Evolutionary conservation across 306 rosid genomes (phyloP).

Genomic region (Vigna angularis): DNA sequence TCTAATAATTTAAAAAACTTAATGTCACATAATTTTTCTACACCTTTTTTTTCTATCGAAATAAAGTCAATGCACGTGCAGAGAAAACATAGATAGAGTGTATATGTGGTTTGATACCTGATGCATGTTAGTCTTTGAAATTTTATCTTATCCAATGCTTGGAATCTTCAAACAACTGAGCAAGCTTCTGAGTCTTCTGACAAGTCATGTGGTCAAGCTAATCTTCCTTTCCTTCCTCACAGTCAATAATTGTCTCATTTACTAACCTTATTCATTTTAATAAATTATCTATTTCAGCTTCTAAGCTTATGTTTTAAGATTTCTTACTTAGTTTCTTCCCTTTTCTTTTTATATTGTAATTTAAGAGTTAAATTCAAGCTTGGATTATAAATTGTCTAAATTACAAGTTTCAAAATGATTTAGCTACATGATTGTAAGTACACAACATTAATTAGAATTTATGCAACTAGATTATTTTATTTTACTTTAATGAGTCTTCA

Average conservation of each 20-base stretch:
- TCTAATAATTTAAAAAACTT: background rate
- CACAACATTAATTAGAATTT: no score
- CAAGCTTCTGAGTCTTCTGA: background rate
- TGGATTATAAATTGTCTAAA: no score
- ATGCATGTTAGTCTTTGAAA: background rate
- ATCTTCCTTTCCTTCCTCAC: background rate
- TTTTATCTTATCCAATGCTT: background rate
- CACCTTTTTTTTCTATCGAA: no score
- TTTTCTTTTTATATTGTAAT: no score
- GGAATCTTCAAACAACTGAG: background rate
- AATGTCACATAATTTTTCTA: background rate
- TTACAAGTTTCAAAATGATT: no score
- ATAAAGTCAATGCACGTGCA: slow-evolving; percentile 45
- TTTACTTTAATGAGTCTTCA: no score
- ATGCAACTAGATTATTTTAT: no score
- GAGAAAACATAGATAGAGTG: slow-evolving; percentile 13
- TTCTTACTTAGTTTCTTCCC: no score
- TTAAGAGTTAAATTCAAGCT: no score
- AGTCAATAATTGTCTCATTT: background rate
- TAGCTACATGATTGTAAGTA: no score
- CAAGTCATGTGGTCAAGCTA: slow-evolving; percentile 1
- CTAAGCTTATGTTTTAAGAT: no score
- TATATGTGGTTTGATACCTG: background rate
- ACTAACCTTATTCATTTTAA: background rate
- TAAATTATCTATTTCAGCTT: background rate